These are phyloP conservation scores for Plasmodium gaboni DNA, from an alignment of 169 alveolate species.

Conservation along the genomic window DNA sequence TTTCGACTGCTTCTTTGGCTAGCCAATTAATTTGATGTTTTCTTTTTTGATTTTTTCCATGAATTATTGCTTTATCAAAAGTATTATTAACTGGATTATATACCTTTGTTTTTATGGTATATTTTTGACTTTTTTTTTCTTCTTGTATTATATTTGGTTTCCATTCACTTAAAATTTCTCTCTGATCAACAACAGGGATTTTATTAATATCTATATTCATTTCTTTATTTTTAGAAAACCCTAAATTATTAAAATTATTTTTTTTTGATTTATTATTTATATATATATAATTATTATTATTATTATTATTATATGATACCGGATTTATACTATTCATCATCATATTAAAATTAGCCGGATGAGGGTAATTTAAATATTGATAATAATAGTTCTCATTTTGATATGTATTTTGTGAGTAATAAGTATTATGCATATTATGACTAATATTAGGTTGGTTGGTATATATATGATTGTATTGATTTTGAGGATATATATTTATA, in stretches of 20 bases:
- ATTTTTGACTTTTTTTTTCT: conserved; percentile 32
- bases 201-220: conserved; percentile 27
- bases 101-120: conserved; percentile 66
- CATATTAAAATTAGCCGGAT: not conserved
- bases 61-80: conserved; percentile 64
- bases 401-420: conserved; percentile 1
- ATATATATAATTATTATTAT: not conserved
- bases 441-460: not conserved
- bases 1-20: conserved; percentile 90
- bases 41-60: conserved; percentile 71
- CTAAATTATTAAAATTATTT: conserved; percentile 7
- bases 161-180: conserved; percentile 56
- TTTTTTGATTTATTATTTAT: conserved; percentile 7
- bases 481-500: no score
- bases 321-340: not conserved
- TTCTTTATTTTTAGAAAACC: conserved; percentile 48
- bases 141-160: conserved; percentile 52
- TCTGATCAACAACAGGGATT: conserved; percentile 53
- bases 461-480: not conserved
- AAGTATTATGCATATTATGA: not conserved
- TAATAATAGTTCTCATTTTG: not conserved
- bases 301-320: not conserved
- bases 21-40: conserved; percentile 89
- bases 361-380: not conserved
- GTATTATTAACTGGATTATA: conserved; percentile 59